Conservation (phyloP, 78 protist genomes). For the Dictyostelium brefeldianum region DNA sequence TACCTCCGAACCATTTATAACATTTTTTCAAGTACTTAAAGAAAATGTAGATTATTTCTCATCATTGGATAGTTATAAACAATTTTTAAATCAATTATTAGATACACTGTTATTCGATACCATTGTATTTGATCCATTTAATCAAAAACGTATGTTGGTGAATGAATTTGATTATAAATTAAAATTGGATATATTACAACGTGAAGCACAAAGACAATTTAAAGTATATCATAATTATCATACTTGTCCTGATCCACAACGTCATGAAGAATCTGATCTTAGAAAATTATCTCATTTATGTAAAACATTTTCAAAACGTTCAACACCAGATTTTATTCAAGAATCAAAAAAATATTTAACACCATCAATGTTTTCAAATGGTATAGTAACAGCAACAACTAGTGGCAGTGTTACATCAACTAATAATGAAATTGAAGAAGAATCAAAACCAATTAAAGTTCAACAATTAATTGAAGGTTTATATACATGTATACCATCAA, state of each 20-base stretch:
- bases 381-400: not conserved
- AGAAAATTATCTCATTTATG: slow-evolving; percentile 4
- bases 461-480: slow-evolving; percentile 36
- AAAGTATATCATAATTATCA: slow-evolving; percentile 45
- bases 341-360: slow-evolving; percentile 32
- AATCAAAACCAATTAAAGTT: not conserved
- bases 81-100: not conserved
- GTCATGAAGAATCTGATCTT: slow-evolving; percentile 15
- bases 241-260: slow-evolving; percentile 38
- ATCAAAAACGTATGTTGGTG: not conserved
- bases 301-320: not conserved
- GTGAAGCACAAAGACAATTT: slow-evolving; percentile 69
- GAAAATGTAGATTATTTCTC: slow-evolving; percentile 2
- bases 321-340: slow-evolving; percentile 13
- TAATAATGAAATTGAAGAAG: too few relatives aligned
- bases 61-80: not conserved
- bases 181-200: slow-evolving; percentile 29
- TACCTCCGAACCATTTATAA: not conserved
- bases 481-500: slow-evolving; percentile 22
- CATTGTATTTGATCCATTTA: not conserved
- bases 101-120: slow-evolving; percentile 7
- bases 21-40: slow-evolving; percentile 7
- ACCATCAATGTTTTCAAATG: slow-evolving; percentile 22
- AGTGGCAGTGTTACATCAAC: not conserved
- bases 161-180: slow-evolving; percentile 1